These are phyloP conservation scores for Aspergillus pseudoviridinutans DNA, from an alignment of 2,329 filamentous ascomycete species.

Conservation along the genomic window DNA sequence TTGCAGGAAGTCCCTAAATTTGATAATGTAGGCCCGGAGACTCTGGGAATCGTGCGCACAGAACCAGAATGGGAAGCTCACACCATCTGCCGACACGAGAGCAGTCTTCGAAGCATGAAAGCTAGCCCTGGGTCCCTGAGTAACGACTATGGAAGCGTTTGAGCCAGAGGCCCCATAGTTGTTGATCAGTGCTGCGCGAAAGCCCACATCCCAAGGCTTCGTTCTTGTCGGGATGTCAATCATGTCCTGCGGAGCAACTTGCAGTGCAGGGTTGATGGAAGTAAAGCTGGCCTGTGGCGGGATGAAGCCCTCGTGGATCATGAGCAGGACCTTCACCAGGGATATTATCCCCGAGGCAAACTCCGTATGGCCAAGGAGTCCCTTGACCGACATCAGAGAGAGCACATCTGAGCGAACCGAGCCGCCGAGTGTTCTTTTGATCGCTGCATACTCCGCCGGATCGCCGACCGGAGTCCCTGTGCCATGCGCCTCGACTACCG, in stretches of 20 bases:
- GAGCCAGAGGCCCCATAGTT: constrained; percentile 12
- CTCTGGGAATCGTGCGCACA: not conserved
- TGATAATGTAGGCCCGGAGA: not conserved
- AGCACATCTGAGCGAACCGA: constrained; percentile 7
- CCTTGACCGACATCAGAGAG: constrained; percentile 30
- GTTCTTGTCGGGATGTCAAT: constrained; percentile 9
- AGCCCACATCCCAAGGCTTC: constrained; percentile 10
- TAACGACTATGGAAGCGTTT: constrained; percentile 10
- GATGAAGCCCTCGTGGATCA: constrained; percentile 22
- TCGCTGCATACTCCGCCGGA: constrained; percentile 24
- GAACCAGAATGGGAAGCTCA: constrained; percentile 3
- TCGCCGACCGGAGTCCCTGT: constrained; percentile 31
- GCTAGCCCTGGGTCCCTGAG: not conserved
- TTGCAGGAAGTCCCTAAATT: not conserved
- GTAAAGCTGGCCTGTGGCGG: constrained; percentile 24
- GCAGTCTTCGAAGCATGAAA: constrained; percentile 6
- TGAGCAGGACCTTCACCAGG: constrained; percentile 27
- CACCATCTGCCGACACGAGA: not conserved
- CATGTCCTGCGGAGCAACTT: not conserved
- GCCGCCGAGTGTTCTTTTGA: constrained; percentile 16
- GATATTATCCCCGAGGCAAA: constrained; percentile 26
- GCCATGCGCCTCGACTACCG: constrained; percentile 33
- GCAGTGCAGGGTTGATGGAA: constrained; percentile 18
- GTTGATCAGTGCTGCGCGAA: constrained; percentile 24
- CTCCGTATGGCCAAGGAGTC: constrained; percentile 32